These are phyloP conservation scores for Serendipita sp. DNA, from an alignment of 1,284 basidiomycete genomes.

Conservation along the genomic window DNA sequence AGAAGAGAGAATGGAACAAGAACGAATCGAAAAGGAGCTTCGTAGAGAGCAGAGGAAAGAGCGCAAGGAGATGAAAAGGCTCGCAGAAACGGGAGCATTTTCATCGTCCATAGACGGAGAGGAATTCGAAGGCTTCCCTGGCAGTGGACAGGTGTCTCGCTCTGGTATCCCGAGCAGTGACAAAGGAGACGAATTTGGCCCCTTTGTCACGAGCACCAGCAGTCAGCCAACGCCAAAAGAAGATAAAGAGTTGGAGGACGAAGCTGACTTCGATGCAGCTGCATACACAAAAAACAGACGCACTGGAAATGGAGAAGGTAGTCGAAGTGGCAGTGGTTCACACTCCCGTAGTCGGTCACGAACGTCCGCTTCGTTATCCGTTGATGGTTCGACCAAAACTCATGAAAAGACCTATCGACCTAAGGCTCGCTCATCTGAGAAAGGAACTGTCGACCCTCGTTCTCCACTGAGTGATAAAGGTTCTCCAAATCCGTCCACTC, in stretches of 20 bases:
- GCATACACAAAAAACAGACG: slow-evolving; percentile 26
- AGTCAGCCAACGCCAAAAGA: slow-evolving; percentile 16
- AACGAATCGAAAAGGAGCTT: slow-evolving; percentile 32
- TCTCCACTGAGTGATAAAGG: background rate
- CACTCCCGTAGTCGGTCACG: slow-evolving; percentile 1
- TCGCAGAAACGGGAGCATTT: slow-evolving; percentile 28
- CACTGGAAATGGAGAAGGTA: background rate
- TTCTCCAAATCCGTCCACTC: background rate
- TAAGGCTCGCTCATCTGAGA: background rate
- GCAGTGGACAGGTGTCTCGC: background rate
- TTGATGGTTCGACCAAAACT: background rate
- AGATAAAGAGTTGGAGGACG: slow-evolving; percentile 28
- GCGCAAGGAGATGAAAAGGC: slow-evolving; percentile 32
- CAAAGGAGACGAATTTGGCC: slow-evolving; percentile 25
- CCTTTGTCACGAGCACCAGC: slow-evolving; percentile 19
- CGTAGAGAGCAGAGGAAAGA: slow-evolving; percentile 30
- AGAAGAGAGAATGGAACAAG: slow-evolving; percentile 24
- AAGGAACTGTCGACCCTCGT: background rate
- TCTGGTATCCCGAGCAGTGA: slow-evolving; percentile 13
- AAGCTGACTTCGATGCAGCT: slow-evolving; percentile 45
- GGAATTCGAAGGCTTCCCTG: slow-evolving; percentile 13
- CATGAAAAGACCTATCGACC: background rate
- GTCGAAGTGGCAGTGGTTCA: background rate
- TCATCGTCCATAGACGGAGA: slow-evolving; percentile 19
- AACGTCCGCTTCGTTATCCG: slow-evolving; percentile 1